These are phyloP conservation scores for Candida boidinii DNA, from an alignment of 805 yeast genomes.

Conservation along the genomic window DNA sequence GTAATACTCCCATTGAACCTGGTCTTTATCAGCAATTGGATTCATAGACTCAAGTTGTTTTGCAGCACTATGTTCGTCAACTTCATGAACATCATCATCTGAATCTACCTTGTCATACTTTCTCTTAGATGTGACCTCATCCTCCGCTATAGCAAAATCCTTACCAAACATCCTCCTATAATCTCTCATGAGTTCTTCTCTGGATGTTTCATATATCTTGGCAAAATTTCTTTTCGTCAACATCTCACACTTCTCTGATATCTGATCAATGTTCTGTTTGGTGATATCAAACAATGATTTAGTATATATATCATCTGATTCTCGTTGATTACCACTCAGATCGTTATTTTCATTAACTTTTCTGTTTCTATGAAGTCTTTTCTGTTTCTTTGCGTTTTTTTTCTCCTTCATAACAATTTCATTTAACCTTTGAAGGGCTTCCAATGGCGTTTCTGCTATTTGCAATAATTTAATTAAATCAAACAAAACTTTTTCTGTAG, in stretches of 20 bases:
- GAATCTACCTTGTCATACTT: constrained; percentile 13
- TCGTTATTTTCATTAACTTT: constrained; percentile 10
- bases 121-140: constrained; percentile 3
- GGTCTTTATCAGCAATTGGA: no score
- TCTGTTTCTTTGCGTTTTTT: constrained; percentile 7
- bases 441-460: constrained; percentile 54
- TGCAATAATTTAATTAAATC: constrained; percentile 36
- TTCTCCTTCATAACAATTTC: constrained; percentile 10
- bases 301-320: no score
- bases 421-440: constrained; percentile 38
- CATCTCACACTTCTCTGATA: constrained; percentile 42
- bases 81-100: constrained; percentile 4
- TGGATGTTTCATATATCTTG: constrained; percentile 42
- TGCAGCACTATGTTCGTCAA: constrained; percentile 6
- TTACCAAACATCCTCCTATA: constrained; percentile 36
- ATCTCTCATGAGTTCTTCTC: constrained; percentile 46
- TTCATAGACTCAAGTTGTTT: no score
- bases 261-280: constrained; percentile 21
- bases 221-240: constrained; percentile 32
- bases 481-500: constrained; percentile 15
- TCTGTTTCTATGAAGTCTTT: constrained; percentile 4
- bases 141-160: constrained; percentile 19
- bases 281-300: no score
- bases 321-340: no score
- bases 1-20: constrained; percentile 36